Evolutionary conservation across 2,329 filamentous ascomycete genomes (phyloP).

Genomic region (Epichloe amarillans): DNA sequence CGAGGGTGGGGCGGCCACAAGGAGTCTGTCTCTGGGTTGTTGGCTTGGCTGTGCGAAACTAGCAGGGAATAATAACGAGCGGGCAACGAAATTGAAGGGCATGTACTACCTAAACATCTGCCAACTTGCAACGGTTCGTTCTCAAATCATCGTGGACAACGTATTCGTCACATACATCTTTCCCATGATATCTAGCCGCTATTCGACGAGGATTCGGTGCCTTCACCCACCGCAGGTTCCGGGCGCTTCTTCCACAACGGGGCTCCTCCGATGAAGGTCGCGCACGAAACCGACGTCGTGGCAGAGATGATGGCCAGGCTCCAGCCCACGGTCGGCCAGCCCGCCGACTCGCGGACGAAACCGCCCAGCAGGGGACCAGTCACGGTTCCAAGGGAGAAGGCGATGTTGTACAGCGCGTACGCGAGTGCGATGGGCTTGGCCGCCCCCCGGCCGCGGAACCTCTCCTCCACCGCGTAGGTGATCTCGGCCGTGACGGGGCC

Average conservation of each 20-base stretch:
- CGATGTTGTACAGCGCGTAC: conserved; percentile 23
- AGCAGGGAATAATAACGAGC: too few species aligned
- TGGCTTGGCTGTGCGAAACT: too few species aligned
- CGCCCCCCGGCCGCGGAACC: conserved; percentile 5
- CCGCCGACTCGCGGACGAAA: conserved; percentile 18
- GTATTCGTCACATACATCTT: background rate
- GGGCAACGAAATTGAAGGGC: too few species aligned
- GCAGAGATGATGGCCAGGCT: conserved; percentile 16
- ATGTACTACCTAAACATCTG: background rate
- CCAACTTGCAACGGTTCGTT: background rate
- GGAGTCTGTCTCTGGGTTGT: too few species aligned
- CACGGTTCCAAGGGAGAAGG: conserved; percentile 20
- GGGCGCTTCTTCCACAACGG: conserved; percentile 16
- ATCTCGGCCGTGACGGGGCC: conserved; percentile 24
- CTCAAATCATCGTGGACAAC: background rate
- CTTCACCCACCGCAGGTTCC: background rate
- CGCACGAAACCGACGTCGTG: conserved; percentile 15
- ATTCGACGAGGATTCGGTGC: background rate
- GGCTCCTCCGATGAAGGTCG: conserved; percentile 18
- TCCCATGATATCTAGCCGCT: too few species aligned
- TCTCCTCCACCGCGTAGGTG: conserved; percentile 17
- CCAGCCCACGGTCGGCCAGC: conserved; percentile 22
- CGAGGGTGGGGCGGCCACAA: too few species aligned
- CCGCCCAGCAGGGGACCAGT: conserved; percentile 22
- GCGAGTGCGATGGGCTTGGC: conserved; percentile 19